Conservation (phyloP, 345 rosid species). For the Boechera stricta region DNA sequence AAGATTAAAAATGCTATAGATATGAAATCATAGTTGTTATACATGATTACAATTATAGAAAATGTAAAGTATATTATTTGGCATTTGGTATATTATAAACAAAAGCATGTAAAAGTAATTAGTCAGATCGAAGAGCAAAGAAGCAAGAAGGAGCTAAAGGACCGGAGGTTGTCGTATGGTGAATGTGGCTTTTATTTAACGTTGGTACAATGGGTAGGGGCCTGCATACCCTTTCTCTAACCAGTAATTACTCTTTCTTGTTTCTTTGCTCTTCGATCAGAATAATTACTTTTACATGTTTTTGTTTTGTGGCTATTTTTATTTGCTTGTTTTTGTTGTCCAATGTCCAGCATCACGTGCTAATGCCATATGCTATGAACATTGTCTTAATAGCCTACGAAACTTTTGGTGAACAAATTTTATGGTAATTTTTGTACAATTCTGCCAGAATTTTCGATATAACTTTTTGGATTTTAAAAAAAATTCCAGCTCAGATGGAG, state of each 20-base stretch:
- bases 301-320: slow-evolving; percentile 9
- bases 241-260: neutral
- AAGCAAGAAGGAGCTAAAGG: slow-evolving; percentile 8
- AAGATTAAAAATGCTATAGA: slow-evolving; percentile 2
- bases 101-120: neutral
- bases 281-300: slow-evolving; percentile 16
- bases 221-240: neutral
- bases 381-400: slow-evolving; percentile 5
- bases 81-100: neutral
- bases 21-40: neutral
- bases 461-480: no score
- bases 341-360: slow-evolving; percentile 10
- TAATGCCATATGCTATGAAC: neutral
- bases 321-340: neutral
- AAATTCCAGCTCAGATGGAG: no score
- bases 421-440: neutral
- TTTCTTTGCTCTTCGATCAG: slow-evolving; percentile 2
- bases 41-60: neutral
- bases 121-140: slow-evolving; percentile 13
- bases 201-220: slow-evolving; percentile 25
- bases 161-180: slow-evolving; percentile 30
- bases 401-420: neutral
- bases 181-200: slow-evolving; percentile 19
- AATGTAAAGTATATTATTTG: neutral
- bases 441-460: no score